Percentiles rank a stretch among this genome's conserved stretches.
phyloP scores from a whole-genome alignment of 345 rosid species.

The Salix caprea region DNA sequence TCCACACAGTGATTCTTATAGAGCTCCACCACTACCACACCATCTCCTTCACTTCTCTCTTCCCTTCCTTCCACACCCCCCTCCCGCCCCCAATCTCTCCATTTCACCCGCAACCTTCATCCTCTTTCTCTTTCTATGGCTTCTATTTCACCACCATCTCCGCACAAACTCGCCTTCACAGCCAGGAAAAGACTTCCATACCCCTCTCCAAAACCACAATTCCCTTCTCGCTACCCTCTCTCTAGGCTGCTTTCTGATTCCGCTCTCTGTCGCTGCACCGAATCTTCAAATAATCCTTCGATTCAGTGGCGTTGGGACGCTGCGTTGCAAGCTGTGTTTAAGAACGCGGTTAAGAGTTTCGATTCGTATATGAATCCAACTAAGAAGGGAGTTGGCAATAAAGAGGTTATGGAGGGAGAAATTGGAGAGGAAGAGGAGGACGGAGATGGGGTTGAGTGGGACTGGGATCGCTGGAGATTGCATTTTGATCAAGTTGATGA shows the following conservation, averaged over 20 bases:
- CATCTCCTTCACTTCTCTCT: slow-evolving; percentile 16
- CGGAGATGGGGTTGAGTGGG: slow-evolving; percentile 50
- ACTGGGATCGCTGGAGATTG: slow-evolving; percentile 85
- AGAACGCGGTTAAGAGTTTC: slow-evolving; percentile 46
- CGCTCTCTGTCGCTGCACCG: slow-evolving; percentile 45
- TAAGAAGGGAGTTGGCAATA: slow-evolving; percentile 12
- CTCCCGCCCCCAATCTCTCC: no score
- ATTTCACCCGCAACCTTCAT: background rate
- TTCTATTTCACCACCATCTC: slow-evolving; percentile 21
- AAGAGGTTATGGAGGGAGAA: background rate
- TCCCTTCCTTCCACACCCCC: background rate
- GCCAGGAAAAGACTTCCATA: no score
- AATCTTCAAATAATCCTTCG: slow-evolving; percentile 22
- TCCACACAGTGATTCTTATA: background rate
- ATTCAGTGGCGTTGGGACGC: slow-evolving; percentile 51
- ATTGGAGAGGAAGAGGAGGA: background rate
- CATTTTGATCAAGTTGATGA: slow-evolving; percentile 77
- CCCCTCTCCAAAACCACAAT: no score
- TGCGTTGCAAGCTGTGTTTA: slow-evolving; percentile 47
- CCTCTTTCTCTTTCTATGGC: slow-evolving; percentile 15
- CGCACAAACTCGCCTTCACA: background rate
- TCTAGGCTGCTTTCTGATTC: slow-evolving; percentile 1
- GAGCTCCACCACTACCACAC: slow-evolving; percentile 38
- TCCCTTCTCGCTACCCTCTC: no score
- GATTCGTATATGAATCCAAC: slow-evolving; percentile 42